Percentiles rank a stretch among this genome's conserved stretches.
Conservation (phyloP, 139 green algal genomes). For the Chlorella sorokiniana region DNA sequence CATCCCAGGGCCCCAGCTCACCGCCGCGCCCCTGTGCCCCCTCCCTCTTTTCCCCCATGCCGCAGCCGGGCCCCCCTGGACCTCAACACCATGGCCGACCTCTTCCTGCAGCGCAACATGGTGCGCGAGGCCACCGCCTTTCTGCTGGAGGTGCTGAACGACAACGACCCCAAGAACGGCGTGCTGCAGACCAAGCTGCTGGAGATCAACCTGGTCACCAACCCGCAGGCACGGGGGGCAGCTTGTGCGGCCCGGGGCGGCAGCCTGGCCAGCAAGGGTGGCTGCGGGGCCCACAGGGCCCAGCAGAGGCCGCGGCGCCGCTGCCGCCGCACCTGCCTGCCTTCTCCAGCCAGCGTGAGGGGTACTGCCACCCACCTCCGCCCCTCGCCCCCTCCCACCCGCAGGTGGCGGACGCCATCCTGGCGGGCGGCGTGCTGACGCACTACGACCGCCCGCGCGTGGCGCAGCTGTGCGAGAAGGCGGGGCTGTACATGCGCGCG, state of each 20-base stretch:
- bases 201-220: constrained; percentile 99
- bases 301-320: neutral
- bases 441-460: constrained; percentile 98
- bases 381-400: neutral
- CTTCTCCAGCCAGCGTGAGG: neutral
- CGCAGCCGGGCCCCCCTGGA: constrained; percentile 78
- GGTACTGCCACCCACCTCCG: neutral
- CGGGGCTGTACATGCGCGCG: constrained; percentile 97
- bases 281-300: neutral
- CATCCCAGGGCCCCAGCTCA: too few relatives aligned
- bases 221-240: constrained; percentile 74
- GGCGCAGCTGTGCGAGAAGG: constrained; percentile 99
- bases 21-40: neutral
- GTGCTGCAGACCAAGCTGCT: constrained; percentile 95
- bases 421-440: constrained; percentile 91
- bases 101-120: constrained; percentile 96
- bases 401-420: constrained; percentile 95
- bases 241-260: neutral
- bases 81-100: constrained; percentile 93
- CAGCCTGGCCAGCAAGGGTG: neutral
- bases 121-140: constrained; percentile 94
- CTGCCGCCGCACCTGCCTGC: neutral
- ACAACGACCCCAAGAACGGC: constrained; percentile 88
- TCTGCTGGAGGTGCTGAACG: constrained; percentile 94
- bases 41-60: neutral